Percentiles rank a stretch among this genome's conserved stretches.
Evolutionary conservation across 2,329 filamentous ascomycete species (phyloP).

Genomic region (Acarospora socialis): DNA sequence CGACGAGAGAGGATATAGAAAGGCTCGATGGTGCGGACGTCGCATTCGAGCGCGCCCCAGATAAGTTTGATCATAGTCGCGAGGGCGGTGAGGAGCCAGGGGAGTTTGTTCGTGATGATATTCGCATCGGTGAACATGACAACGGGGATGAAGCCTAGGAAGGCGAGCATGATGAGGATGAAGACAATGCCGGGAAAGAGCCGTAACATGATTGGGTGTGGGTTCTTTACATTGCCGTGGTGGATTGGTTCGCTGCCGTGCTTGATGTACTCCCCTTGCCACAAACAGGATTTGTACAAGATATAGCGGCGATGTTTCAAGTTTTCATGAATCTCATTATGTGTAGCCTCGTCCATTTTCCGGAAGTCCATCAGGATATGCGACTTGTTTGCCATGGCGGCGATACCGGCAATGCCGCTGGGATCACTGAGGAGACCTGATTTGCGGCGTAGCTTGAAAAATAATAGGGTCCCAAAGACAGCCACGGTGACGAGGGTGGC

Average conservation of each 20-base stretch:
- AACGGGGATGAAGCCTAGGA: conserved; percentile 26
- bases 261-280: conserved; percentile 35
- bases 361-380: conserved; percentile 36
- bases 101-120: conserved; percentile 25
- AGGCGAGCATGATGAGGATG: conserved; percentile 25
- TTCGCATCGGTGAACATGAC: conserved; percentile 28
- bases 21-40: conserved; percentile 34
- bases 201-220: conserved; percentile 33
- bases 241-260: conserved; percentile 20
- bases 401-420: conserved; percentile 36
- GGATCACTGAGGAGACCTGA: conserved; percentile 35
- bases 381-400: conserved; percentile 35
- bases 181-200: conserved; percentile 26
- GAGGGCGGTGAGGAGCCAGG: conserved; percentile 32
- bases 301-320: conserved; percentile 33
- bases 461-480: conserved; percentile 26
- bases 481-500: conserved; percentile 28
- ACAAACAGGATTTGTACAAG: conserved; percentile 36
- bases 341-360: conserved; percentile 29
- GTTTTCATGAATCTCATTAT: conserved; percentile 31
- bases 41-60: conserved; percentile 33
- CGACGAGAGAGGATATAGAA: conserved; percentile 33
- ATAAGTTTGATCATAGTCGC: conserved; percentile 32
- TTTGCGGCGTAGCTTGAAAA: conserved; percentile 32
- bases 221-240: conserved; percentile 21